A percentile compares a stretch with the other conserved stretches of the same genome.
phyloP scores from a whole-genome alignment of 2,329 filamentous ascomycete species.

The Penicillium polonicum region DNA sequence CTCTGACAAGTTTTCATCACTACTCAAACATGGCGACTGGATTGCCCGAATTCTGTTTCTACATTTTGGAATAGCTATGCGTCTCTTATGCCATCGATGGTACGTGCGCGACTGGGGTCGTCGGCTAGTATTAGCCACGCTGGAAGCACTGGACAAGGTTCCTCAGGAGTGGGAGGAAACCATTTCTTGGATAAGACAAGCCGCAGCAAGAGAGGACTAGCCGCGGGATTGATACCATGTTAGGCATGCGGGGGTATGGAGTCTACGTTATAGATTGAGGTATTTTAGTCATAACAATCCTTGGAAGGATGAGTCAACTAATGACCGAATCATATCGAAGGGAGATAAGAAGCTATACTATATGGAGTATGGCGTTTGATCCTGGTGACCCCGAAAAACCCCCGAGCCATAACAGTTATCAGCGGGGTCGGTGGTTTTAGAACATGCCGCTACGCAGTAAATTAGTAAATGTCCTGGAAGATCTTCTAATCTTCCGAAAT shows the following conservation, averaged over 20 bases:
- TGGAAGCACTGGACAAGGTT: slow-evolving; percentile 28
- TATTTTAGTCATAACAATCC: neutral
- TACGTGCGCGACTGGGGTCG: slow-evolving; percentile 35
- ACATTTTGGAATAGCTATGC: slow-evolving; percentile 33
- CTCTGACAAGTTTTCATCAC: slow-evolving; percentile 24
- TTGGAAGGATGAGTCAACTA: neutral
- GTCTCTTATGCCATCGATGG: slow-evolving; percentile 35
- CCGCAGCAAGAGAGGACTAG: slow-evolving; percentile 20
- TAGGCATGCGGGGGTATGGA: neutral
- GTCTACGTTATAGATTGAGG: neutral
- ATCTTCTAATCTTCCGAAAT: neutral
- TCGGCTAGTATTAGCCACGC: slow-evolving; percentile 29
- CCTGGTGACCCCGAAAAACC: neutral
- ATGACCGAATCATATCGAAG: neutral
- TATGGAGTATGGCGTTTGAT: neutral
- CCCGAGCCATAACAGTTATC: slow-evolving; percentile 2
- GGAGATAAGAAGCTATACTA: neutral
- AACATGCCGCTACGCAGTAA: neutral
- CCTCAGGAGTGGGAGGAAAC: slow-evolving; percentile 29
- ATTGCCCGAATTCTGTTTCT: slow-evolving; percentile 32
- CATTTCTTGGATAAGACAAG: slow-evolving; percentile 29
- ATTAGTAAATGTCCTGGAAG: neutral
- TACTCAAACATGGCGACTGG: slow-evolving; percentile 33
- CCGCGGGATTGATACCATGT: neutral
- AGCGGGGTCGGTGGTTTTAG: slow-evolving; percentile 6